Conservation (phyloP, 352 stramenopile genomes). For the Aphanomyces cochlioides region DNA sequence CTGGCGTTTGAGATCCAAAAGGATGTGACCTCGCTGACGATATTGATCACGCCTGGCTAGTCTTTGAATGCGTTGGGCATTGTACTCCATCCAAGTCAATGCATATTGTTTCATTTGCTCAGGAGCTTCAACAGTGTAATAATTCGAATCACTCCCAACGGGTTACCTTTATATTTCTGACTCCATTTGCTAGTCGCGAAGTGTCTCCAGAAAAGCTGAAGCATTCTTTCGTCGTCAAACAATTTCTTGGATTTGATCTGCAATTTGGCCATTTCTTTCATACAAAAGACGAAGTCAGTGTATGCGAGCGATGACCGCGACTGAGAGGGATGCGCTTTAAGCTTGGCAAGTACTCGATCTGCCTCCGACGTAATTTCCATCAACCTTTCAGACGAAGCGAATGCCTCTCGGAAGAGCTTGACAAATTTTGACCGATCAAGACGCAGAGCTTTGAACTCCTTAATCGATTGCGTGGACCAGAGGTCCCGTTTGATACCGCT, state of each 20-base stretch:
- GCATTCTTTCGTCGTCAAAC: constrained; percentile 11
- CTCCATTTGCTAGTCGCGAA: constrained; percentile 18
- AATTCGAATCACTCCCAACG: background rate
- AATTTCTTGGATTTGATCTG: constrained; percentile 27
- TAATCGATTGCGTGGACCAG: background rate
- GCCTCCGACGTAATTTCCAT: constrained; percentile 29
- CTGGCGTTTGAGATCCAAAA: constrained; percentile 23
- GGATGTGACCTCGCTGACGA: background rate
- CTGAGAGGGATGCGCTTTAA: constrained; percentile 27
- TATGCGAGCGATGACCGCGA: constrained; percentile 19
- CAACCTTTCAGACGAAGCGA: constrained; percentile 2
- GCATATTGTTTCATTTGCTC: constrained; percentile 16
- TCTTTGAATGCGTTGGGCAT: constrained; percentile 9
- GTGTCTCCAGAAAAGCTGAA: constrained; percentile 17
- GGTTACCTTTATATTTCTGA: constrained; percentile 25
- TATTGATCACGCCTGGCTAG: constrained; percentile 15
- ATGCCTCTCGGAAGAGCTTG: constrained; percentile 28
- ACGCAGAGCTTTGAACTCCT: constrained; percentile 10
- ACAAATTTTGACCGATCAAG: constrained; percentile 28
- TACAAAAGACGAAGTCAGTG: constrained; percentile 1
- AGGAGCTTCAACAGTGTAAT: background rate
- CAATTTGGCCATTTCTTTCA: constrained; percentile 25
- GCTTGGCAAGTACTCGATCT: constrained; percentile 12
- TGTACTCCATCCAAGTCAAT: constrained; percentile 7
- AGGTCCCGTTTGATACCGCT: constrained; percentile 26